A percentile compares a stretch with the other conserved stretches of the same genome.
phyloP scores from a whole-genome alignment of 148 eudicot species.

The Talinum fruticosum region DNA sequence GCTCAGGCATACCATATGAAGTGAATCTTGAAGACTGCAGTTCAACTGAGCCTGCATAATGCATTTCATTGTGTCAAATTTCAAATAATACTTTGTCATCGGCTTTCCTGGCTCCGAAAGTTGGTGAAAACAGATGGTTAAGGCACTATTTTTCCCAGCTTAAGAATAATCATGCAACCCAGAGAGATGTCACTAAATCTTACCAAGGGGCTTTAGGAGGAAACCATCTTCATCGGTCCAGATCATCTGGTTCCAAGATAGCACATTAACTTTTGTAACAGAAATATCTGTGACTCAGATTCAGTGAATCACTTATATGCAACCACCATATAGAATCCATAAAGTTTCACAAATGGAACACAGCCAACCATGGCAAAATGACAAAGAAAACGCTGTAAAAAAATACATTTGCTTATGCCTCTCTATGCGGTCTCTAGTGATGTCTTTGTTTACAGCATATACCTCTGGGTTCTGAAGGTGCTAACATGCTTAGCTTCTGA shows the following conservation, averaged over 20 bases:
- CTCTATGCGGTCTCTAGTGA: conserved; percentile 60
- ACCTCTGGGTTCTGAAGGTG: conserved; percentile 78
- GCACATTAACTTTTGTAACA: conserved; percentile 80
- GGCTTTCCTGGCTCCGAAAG: conserved; percentile 81
- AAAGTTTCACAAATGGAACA: neutral
- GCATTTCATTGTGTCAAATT: conserved; percentile 85
- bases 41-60: conserved; percentile 70
- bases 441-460: conserved; percentile 68
- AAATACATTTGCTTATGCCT: conserved; percentile 77
- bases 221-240: conserved; percentile 99
- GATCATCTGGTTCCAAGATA: conserved; percentile 73
- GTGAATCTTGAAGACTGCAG: conserved; percentile 79
- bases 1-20: conserved; percentile 74
- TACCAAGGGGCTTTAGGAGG: conserved; percentile 93
- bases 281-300: conserved; percentile 58
- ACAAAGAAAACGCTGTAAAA: conserved; percentile 7
- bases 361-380: conserved; percentile 2
- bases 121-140: conserved; percentile 8
- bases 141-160: neutral
- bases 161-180: neutral
- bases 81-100: conserved; percentile 98
- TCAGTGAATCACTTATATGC: conserved; percentile 1
- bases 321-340: neutral
- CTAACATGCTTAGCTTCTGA: no score
- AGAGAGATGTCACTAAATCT: conserved; percentile 10